Evolutionary conservation across 2,329 filamentous ascomycete species (phyloP), one percentile per base, ranked within the genome.

Genomic region (Aspergillus puulaauensis): DNA sequence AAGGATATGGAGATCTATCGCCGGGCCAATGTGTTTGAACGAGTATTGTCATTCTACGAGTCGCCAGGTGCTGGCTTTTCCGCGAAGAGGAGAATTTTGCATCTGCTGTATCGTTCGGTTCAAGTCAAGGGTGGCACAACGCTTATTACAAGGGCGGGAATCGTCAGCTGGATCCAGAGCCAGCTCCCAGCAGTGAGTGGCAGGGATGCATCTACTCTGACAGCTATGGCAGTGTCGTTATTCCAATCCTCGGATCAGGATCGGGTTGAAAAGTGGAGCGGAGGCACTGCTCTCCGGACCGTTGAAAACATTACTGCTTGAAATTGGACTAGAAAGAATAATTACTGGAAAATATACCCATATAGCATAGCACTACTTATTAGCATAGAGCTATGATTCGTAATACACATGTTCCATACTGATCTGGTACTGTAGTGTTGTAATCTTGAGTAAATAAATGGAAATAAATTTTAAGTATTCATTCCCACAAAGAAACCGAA

Each of bases 61-160:
- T 90, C 89, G 44, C 84, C 88, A 0, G 87, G 86, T 54, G 80
- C 90, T 59, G 80, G 83, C 3, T 73, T 79, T 17, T 78, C 81
- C 15, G 77, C 88, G 15, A 85, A 86, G 58, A 85, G 83, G 53
- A 85, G 87, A 69, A 81, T 95, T 21, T 64, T 86, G 12, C 78
- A 81, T 59, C 63, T 87, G 14, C 59, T 96, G 15, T 88, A 87
- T 66, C 82, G 88, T 41, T 86, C 87, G 3, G 86, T 86, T 0
- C 82, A 81, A 46, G 83, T 93, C 33, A 83, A 86, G 1, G 91
- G 90, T 1, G 91, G 89, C 72, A 90, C 87, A 4, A 93, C 89
- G n/a, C 79, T 96, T 46, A 82, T 91, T 39, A 96, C 91, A 1
- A 81, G 92, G 56, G 87, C 88, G 44, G 90, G 90, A 15, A 78